Evolutionary conservation across 306 rosid species (phyloP).

Genomic region (Lithocarpus polystachyus): DNA sequence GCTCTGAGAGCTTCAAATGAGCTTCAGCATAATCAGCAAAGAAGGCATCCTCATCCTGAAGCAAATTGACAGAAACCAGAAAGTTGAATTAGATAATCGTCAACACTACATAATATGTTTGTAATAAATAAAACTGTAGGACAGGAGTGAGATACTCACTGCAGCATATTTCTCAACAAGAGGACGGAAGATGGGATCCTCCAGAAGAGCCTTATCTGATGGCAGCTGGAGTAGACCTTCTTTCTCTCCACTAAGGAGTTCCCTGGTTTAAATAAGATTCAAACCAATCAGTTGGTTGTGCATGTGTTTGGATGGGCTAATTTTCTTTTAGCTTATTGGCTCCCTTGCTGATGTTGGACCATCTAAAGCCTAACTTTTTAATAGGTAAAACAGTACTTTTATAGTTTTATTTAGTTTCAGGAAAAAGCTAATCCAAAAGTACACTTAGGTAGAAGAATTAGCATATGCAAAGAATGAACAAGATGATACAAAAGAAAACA

Average conservation of each 20-base stretch:
- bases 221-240: slow-evolving; percentile 47
- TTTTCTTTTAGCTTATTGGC: no score
- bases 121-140: neutral
- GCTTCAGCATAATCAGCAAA: slow-evolving; percentile 49
- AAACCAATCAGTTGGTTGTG: neutral
- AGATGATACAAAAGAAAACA: neutral
- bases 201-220: slow-evolving; percentile 59
- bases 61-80: neutral
- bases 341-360: no score
- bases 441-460: neutral
- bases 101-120: neutral
- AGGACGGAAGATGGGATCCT: slow-evolving; percentile 55
- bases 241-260: slow-evolving; percentile 38
- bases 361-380: no score
- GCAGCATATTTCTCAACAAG: slow-evolving; percentile 55
- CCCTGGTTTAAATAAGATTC: slow-evolving; percentile 14
- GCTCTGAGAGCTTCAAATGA: slow-evolving; percentile 52
- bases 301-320: no score
- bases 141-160: slow-evolving; percentile 23
- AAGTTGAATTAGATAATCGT: neutral
- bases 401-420: no score
- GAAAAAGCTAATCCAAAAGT: no score
- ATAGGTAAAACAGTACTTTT: no score
- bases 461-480: neutral
- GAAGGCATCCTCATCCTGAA: slow-evolving; percentile 49